Evolutionary conservation across 2,329 filamentous ascomycete genomes (phyloP).

Genomic region (Sporothrix variecibatus): DNA sequence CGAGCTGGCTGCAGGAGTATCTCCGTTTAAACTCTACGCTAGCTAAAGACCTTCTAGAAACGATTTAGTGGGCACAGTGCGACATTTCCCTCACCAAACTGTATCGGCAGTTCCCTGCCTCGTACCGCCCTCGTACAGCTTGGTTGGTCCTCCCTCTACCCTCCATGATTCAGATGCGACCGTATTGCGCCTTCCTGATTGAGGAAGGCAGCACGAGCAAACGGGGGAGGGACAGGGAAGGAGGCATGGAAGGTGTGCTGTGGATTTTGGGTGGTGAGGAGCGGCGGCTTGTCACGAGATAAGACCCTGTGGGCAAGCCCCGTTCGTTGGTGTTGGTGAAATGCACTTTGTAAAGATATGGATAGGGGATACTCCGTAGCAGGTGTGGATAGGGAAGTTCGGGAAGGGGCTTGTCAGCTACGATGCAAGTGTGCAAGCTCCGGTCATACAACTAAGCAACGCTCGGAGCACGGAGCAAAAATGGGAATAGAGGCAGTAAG

Average conservation of each 20-base stretch:
- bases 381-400: not conserved
- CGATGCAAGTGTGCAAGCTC: not conserved
- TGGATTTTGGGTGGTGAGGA: not conserved
- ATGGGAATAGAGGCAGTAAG: too few relatives aligned
- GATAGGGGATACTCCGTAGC: not conserved
- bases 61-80: constrained; percentile 18
- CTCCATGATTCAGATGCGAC: constrained; percentile 7
- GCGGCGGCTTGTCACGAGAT: not conserved
- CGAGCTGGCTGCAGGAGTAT: not conserved
- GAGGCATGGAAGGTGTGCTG: not conserved
- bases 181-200: constrained; percentile 23
- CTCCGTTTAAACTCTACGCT: constrained; percentile 9
- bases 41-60: constrained; percentile 22
- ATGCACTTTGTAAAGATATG: not conserved
- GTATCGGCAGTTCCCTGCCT: not conserved
- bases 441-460: not conserved
- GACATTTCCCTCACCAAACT: not conserved
- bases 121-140: not conserved
- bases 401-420: not conserved
- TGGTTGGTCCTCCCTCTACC: not conserved
- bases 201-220: constrained; percentile 12
- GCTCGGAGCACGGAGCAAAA: not conserved
- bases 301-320: not conserved
- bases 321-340: too few relatives aligned
- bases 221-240: not conserved